Evolutionary conservation across 768 basidiomycete genomes (phyloP), one percentile per base, ranked within the genome.

Genomic region (Rubroboletus satanas): DNA sequence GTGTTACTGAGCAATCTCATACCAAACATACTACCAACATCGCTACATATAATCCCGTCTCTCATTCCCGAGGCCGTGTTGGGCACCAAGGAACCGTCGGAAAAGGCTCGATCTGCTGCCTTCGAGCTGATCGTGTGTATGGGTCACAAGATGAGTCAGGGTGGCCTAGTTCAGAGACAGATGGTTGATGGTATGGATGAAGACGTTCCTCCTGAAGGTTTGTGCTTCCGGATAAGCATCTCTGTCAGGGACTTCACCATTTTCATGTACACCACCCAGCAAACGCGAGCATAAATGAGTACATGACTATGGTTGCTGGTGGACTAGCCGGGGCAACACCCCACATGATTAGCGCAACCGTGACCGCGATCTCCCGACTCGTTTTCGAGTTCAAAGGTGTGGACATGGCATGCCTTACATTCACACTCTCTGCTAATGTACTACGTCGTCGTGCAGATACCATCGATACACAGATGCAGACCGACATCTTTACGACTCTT

Each of bases 291-390:
- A 79, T 95, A 43, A 86, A 93, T 62, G 97, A 98, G 68, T 98
- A 90, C 68, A 78, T 98, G 75, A 99, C 90, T 4, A 98, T 99
- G 95, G 77, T 98, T 29, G 91, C 91, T 36, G 95, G 93, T 61
- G 97, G 97, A 54, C 74, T 98, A 45, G 94, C 93, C 9, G 95
- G 93, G 21, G 87, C 90, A 14, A 90, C 84, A 11, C 94, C 96
- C 0, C 97, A 99, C 67, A 98, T 97, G 93, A 96, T 98, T 69
- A 96, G 94, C 66, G 97, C 97, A 2, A 92, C 93, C 1, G 85
- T 98, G 49, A 98, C 94, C 7, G 92, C 93, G 0, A 84, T 99
- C 51, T 95, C 95, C 2, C 83, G 97, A 23, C 78, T 98, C 12
- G 79, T 98, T 17, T 99, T 98, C 68, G 97, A 98, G 73, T 99